phyloP scores from a whole-genome alignment of 2,329 filamentous ascomycete genomes.

The Allantophomopsis lycopodina region DNA sequence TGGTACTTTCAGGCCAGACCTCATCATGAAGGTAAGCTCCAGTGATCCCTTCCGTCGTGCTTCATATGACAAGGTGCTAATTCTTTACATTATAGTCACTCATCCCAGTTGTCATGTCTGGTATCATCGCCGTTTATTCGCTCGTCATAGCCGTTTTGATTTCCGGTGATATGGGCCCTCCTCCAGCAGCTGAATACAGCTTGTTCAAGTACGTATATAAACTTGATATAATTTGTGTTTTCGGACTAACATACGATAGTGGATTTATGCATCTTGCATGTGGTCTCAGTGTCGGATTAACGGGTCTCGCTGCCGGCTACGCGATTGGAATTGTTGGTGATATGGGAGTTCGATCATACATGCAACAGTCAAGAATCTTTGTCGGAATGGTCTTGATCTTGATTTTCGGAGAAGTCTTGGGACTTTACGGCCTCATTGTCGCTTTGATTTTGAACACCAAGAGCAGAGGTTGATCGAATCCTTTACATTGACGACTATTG shows the following conservation, averaged over 20 bases:
- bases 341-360: slow-evolving; percentile 84
- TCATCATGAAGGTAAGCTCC: slow-evolving; percentile 72
- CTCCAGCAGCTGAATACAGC: slow-evolving; percentile 54
- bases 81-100: slow-evolving; percentile 41
- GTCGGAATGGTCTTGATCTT: slow-evolving; percentile 98
- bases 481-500: no score
- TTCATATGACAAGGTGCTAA: not conserved
- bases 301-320: slow-evolving; percentile 88
- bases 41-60: not conserved
- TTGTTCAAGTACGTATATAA: slow-evolving; percentile 56
- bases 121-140: slow-evolving; percentile 96
- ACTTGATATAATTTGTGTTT: not conserved
- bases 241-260: slow-evolving; percentile 24
- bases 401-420: slow-evolving; percentile 96
- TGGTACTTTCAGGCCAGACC: slow-evolving; percentile 70
- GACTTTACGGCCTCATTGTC: slow-evolving; percentile 90
- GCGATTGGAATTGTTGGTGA: slow-evolving; percentile 94
- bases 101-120: slow-evolving; percentile 92
- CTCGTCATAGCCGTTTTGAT: slow-evolving; percentile 96
- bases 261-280: slow-evolving; percentile 91
- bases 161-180: slow-evolving; percentile 72
- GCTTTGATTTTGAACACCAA: slow-evolving; percentile 47
- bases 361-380: slow-evolving; percentile 91
- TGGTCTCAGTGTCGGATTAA: slow-evolving; percentile 81
- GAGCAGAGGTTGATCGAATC: not conserved